phyloP scores from a whole-genome alignment of 2,329 filamentous ascomycete species.

The Alternaria triticimaculans region DNA sequence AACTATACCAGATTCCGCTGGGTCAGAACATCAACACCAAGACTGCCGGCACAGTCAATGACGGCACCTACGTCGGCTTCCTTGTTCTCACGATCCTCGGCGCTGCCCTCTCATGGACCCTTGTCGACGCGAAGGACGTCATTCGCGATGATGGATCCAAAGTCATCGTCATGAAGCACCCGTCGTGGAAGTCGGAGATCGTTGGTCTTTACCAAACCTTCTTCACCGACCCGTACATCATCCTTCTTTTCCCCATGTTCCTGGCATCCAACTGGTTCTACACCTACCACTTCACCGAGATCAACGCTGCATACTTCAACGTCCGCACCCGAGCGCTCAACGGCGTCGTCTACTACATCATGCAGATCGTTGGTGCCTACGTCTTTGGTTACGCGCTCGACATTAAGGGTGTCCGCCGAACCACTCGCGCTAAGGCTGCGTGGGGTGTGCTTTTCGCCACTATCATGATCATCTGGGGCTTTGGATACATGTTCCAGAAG shows the following conservation, averaged over 20 bases:
- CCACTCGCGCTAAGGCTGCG: slow-evolving; percentile 69
- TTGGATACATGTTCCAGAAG: slow-evolving; percentile 78
- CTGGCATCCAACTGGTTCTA: slow-evolving; percentile 82
- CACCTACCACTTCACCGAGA: slow-evolving; percentile 77
- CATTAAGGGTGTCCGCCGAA: slow-evolving; percentile 62
- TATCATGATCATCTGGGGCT: slow-evolving; percentile 82
- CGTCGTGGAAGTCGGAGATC: slow-evolving; percentile 82
- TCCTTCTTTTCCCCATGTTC: slow-evolving; percentile 83
- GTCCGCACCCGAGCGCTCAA: slow-evolving; percentile 79
- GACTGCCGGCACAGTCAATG: slow-evolving; percentile 61
- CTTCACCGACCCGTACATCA: slow-evolving; percentile 71
- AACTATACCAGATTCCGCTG: slow-evolving; percentile 66
- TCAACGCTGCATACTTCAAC: slow-evolving; percentile 75
- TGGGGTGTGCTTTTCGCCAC: slow-evolving; percentile 69
- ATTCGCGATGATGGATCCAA: slow-evolving; percentile 77
- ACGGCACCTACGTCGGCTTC: slow-evolving; percentile 89
- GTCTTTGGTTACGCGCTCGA: slow-evolving; percentile 78
- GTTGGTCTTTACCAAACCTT: slow-evolving; percentile 77
- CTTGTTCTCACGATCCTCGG: slow-evolving; percentile 81
- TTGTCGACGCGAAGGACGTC: slow-evolving; percentile 75
- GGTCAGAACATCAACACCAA: slow-evolving; percentile 72
- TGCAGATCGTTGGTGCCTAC: slow-evolving; percentile 78
- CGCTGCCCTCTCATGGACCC: slow-evolving; percentile 70
- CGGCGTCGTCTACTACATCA: slow-evolving; percentile 77
- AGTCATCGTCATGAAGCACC: slow-evolving; percentile 89